Percentiles rank a stretch among this genome's conserved stretches.
phyloP scores from a whole-genome alignment of 352 stramenopile genomes.

The Aphanomyces euteiches region DNA sequence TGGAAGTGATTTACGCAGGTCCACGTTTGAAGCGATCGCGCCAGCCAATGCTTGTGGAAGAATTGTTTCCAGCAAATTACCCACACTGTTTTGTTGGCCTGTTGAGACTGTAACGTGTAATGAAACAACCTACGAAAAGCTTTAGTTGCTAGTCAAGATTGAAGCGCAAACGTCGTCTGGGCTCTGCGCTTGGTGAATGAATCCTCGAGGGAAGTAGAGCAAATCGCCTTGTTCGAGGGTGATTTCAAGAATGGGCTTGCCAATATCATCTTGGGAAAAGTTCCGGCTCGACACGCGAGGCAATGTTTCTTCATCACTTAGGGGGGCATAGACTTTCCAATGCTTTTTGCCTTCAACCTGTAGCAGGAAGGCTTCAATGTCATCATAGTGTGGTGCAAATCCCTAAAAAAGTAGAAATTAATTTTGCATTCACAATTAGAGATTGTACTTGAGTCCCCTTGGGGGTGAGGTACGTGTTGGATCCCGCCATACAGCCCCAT shows the following conservation, averaged over 20 bases:
- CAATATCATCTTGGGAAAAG: slow-evolving; percentile 70
- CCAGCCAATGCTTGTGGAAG: slow-evolving; percentile 54
- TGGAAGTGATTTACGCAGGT: slow-evolving; percentile 68
- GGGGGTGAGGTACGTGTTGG: slow-evolving; percentile 94
- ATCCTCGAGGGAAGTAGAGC: slow-evolving; percentile 89
- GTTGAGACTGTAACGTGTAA: slow-evolving; percentile 89
- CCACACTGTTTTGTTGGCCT: slow-evolving; percentile 79
- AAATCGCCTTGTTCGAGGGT: slow-evolving; percentile 81
- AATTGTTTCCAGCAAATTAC: slow-evolving; percentile 67
- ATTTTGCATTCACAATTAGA: neutral
- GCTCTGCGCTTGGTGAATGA: slow-evolving; percentile 80
- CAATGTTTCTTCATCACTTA: slow-evolving; percentile 52
- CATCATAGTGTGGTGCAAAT: slow-evolving; percentile 97
- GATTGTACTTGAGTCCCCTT: slow-evolving; percentile 65
- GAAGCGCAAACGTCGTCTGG: slow-evolving; percentile 31
- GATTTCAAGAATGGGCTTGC: slow-evolving; percentile 70
- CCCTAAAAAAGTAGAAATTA: slow-evolving; percentile 39
- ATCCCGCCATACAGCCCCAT: slow-evolving; percentile 92
- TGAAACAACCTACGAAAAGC: slow-evolving; percentile 47
- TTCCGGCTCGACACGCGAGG: slow-evolving; percentile 69
- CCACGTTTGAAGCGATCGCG: slow-evolving; percentile 56
- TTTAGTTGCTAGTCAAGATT: neutral
- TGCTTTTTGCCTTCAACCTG: slow-evolving; percentile 92
- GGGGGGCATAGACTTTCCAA: slow-evolving; percentile 87
- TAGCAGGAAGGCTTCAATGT: slow-evolving; percentile 95